Evolutionary conservation across 129 eudicot species (phyloP), one percentile per base, ranked within the genome.

Genomic region (Deinandra increscens): DNA sequence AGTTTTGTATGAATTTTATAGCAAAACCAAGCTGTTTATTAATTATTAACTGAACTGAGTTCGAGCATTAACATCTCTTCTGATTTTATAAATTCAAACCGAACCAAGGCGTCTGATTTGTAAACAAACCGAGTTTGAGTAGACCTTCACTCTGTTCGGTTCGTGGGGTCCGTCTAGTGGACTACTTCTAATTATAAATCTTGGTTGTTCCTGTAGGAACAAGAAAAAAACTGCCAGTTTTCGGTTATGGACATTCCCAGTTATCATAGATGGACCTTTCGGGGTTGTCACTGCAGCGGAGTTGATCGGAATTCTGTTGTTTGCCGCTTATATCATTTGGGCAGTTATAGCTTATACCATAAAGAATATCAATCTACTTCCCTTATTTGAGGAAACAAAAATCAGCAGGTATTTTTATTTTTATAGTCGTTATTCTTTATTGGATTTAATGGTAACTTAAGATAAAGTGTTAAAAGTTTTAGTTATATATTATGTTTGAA

Each of bases 251-350:
- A 89, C 98, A 14, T 89, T 89, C 60, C 98, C 98, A 13, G 77
- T 93, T 17, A 80, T 93, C 39, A 74, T 81, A 34, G 92, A 87
- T 69, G 98, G 96, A 46, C 96, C 96, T 48, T 86, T 93, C 63
- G 98, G 98, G 53, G 96, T 93, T 49, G 98, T 93, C 60, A 82
- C 98, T 18, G 96, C 94, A 1, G 95, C 91, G 20, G 98, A 93
- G 68, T 73, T 89, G 62, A 84, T 93, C 43, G 96, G 90, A 23
- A 86, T 93, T 72, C 0, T 83, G 11, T 58, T 89, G 45, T 85
- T 89, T 78, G 36, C 77, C 75, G 73, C 75, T 59, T 93, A 81
- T 64, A 44, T 84, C 14, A 59, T 93, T 44, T 93, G 95, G 91
- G 89, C 89, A 23, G 54, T 82, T 72, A 26, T 54, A 41, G 84